Percentiles rank a stretch among this genome's conserved stretches.
Evolutionary conservation across 495 filamentous ascomycete species (phyloP).

Genomic region (Chlorociboria aeruginascens): DNA sequence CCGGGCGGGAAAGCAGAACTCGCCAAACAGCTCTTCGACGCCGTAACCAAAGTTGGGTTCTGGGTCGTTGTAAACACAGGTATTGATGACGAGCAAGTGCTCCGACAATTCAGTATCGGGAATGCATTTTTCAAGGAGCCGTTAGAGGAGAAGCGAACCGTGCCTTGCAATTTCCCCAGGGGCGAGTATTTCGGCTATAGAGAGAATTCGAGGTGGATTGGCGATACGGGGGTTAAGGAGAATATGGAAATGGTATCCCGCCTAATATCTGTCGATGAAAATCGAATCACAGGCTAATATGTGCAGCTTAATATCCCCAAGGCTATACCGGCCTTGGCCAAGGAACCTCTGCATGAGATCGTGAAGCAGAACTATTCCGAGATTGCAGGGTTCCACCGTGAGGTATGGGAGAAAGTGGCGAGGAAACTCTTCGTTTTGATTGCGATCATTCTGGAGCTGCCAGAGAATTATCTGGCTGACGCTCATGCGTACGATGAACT

Average conservation of each 20-base stretch:
- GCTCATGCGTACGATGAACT: constrained; percentile 35
- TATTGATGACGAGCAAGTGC: constrained; percentile 43
- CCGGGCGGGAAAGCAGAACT: constrained; percentile 41
- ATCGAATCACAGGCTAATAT: background rate
- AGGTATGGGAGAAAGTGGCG: constrained; percentile 33
- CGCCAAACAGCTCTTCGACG: constrained; percentile 41
- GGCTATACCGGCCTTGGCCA: constrained; percentile 29
- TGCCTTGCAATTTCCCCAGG: constrained; percentile 30
- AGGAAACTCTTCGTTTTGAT: constrained; percentile 34
- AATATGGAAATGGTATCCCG: constrained; percentile 32
- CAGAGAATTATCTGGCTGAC: constrained; percentile 35
- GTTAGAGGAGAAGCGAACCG: constrained; percentile 30
- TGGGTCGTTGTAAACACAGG: constrained; percentile 31
- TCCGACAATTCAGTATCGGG: constrained; percentile 44
- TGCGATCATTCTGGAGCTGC: constrained; percentile 39
- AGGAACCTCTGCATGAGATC: constrained; percentile 23
- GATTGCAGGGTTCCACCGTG: constrained; percentile 30
- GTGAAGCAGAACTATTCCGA: constrained; percentile 14
- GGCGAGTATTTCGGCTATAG: constrained; percentile 36
- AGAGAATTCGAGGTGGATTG: constrained; percentile 31
- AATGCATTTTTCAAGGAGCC: constrained; percentile 42
- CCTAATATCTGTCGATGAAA: background rate
- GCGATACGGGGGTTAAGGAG: constrained; percentile 32
- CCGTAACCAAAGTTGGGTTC: constrained; percentile 35
- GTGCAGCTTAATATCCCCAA: constrained; percentile 36